Percentiles rank a stretch among this genome's conserved stretches.
phyloP scores from a whole-genome alignment of 148 eudicot genomes.

The Rheum nobile region DNA sequence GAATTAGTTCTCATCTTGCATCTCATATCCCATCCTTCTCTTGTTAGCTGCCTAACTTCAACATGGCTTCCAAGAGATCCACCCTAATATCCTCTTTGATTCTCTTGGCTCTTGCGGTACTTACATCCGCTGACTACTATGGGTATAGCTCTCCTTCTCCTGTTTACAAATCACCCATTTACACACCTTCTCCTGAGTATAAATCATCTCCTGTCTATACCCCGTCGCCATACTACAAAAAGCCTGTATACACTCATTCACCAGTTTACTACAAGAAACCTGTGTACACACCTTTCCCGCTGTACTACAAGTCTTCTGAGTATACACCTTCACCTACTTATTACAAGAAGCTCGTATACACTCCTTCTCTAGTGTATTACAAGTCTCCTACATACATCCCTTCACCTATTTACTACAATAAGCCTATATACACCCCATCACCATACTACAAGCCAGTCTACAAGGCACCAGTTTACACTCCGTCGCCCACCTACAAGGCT shows the following conservation, averaged over 20 bases:
- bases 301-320: background rate
- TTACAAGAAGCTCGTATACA: background rate
- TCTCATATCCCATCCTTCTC: background rate
- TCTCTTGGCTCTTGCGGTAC: background rate
- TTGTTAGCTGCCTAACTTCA: background rate
- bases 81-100: background rate
- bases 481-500: background rate
- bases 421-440: background rate
- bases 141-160: background rate
- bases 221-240: too few relatives aligned
- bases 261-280: background rate
- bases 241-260: background rate
- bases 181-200: too few relatives aligned
- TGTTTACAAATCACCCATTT: background rate
- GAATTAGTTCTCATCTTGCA: background rate
- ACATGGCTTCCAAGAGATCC: background rate
- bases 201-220: too few relatives aligned
- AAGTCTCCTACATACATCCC: background rate
- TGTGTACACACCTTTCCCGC: background rate
- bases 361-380: background rate
- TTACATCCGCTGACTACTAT: background rate
- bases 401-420: background rate
- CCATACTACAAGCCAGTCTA: background rate
- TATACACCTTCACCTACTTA: too few relatives aligned
- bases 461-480: slow-evolving; percentile 1